Base-by-base conservation (phyloP, 2,329 filamentous ascomycete species). In the Rhinocladiella similis region DNA sequence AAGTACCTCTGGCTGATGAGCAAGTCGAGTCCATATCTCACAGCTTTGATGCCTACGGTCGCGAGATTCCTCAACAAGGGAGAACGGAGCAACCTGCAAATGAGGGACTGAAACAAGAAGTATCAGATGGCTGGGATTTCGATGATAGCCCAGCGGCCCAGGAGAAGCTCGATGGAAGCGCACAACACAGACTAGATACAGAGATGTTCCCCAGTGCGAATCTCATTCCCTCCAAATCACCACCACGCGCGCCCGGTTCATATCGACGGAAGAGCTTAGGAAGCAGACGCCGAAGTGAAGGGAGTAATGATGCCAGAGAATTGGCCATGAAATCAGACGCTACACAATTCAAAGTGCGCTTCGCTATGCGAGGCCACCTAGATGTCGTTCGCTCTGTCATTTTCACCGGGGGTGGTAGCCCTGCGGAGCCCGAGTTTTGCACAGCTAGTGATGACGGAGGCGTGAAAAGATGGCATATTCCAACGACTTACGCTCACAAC, bases 401-500 rank as follows among this genome's bases (percentile, higher is more conserved):
- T 62, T 99, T 99, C 74, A 97, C 92, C 1, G 94, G 94, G 20
- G 94, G 94, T 41, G 94, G 94, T 59, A 97, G 91, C 68, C 92
- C 92, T 3, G 91, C 90, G 3, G 94, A 99, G 70, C 94, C 94
- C 1, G 94, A 99, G 72, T 93, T 99, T 52, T 97, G 93, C 74
- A 99, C 93, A 2, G 91, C 90, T 48, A 91, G 93, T 54, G 94
- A 99, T 67, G 94, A 99, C 70, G 93, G 93, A 55, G 89, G 93
- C 66, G 89, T 99, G 71, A 99, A 99, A 73, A 85, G 94, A 50
- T 99, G 96, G 87, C 92, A 96, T 67, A 91, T 99, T 58, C 94
- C 94, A 9, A 83, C 84, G 16, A 87, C 89, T 41, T 82, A 81
- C 72, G 78, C 65, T 66, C 76, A 69, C 70, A 75, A 72, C 12